Evolutionary conservation across 2,329 filamentous ascomycete species (phyloP), one percentile per base, ranked within the genome.

Genomic region (Simplicillium aogashimaense): DNA sequence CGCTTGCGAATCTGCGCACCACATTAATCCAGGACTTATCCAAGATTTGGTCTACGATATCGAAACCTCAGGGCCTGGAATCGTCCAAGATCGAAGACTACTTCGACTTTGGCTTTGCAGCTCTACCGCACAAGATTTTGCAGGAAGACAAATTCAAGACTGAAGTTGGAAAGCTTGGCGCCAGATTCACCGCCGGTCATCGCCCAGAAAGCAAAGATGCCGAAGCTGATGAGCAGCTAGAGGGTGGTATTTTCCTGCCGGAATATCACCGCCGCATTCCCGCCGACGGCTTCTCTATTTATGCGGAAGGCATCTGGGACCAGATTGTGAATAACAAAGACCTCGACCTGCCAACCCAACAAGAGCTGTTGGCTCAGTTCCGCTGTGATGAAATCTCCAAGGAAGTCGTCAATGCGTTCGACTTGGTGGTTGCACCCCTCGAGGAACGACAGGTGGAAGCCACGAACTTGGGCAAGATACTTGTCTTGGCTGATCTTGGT

Each of bases 301-400:
- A 98, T 53, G 89, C 92, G 1, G 81, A 92, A 57, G 87, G 89
- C 32, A 79, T 98, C 35, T 98, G 92, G 92, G 89, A 97, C 54
- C 90, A 97, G 64, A 98, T 98, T 56, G 89, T 95, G 52, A 85
- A 90, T 69, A 98, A 98, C 72, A 98, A 98, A 64, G 92, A 98
- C 55, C 72, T 98, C 40, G 92, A 98, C 62, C 65, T 98, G 43
- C 92, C 92, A 3, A 97, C 92, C 0, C 92, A 98, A 59, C 92
- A 98, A 64, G 92, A 98, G 60, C 73, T 98, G 35, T 74, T 98
- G 39, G 92, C 92, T 10, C 92, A 98, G 60, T 98, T 97, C 67
- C 80, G 92, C 49, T 98, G 92, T 60, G 92, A 98, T 58, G 92
- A 98, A 64, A 98, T 98, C 43, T 78, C 88, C 31, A 76, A 89